Evolutionary conservation across 371 early-diverging fungal species (phyloP).

Genomic region (Sporodiniella umbellata): DNA sequence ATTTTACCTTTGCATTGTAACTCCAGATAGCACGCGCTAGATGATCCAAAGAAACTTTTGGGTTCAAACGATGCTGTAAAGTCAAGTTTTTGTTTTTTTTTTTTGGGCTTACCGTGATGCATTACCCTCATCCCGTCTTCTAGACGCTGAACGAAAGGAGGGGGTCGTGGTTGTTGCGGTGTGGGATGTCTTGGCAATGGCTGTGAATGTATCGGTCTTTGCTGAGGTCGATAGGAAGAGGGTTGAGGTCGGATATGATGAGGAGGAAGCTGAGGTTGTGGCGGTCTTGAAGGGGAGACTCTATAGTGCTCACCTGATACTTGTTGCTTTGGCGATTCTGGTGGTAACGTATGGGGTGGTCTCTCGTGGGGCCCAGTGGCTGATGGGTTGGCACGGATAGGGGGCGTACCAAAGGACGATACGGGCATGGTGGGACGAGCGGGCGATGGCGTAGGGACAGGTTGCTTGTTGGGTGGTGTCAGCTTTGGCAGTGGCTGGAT

Average conservation of each 20-base stretch:
- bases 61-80: too few relatives aligned
- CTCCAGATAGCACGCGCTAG: conserved; percentile 17
- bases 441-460: too few relatives aligned
- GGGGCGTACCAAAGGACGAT: too few relatives aligned
- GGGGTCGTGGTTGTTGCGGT: neutral
- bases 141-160: conserved; percentile 4
- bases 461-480: neutral
- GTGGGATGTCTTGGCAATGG: neutral
- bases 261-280: conserved; percentile 1
- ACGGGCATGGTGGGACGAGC: too few relatives aligned
- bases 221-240: neutral
- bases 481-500: neutral
- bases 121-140: conserved; percentile 12
- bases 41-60: too few relatives aligned
- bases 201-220: neutral
- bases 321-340: neutral
- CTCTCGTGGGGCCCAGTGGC: too few relatives aligned
- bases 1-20: conserved; percentile 20
- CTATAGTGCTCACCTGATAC: neutral
- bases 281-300: neutral
- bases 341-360: too few relatives aligned
- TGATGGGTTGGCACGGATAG: too few relatives aligned
- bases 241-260: neutral
- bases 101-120: conserved; percentile 6
- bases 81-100: neutral